phyloP scores from a whole-genome alignment of 2,329 filamentous ascomycete species.

The Capronia coronata region DNA sequence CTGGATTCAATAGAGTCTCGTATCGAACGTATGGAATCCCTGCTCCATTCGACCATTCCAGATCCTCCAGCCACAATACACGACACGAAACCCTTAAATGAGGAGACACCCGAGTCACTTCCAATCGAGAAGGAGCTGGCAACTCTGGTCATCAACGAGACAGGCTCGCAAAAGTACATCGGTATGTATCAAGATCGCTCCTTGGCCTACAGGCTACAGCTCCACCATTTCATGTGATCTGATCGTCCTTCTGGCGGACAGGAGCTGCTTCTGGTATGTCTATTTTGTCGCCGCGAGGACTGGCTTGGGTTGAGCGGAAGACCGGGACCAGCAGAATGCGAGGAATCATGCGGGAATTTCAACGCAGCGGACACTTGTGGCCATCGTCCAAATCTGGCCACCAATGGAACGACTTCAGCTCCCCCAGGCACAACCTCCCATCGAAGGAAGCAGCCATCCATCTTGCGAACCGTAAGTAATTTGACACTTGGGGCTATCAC shows the following conservation, averaged over 20 bases:
- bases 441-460: conserved; percentile 6
- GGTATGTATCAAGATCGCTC: conserved; percentile 7
- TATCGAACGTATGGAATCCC: conserved; percentile 16
- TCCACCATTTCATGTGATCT: too few species aligned
- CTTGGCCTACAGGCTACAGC: too few species aligned
- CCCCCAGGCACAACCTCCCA: conserved; percentile 2
- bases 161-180: conserved; percentile 13
- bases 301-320: conserved; percentile 13
- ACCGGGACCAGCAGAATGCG: conserved; percentile 5
- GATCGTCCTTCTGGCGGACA: neutral
- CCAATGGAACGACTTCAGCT: neutral
- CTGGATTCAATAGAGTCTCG: conserved; percentile 16
- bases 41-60: conserved; percentile 4
- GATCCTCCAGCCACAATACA: neutral
- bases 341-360: neutral
- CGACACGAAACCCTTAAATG: neutral
- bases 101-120: neutral
- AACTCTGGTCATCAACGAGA: conserved; percentile 8
- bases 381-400: conserved; percentile 1
- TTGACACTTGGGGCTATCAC: neutral
- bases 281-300: conserved; percentile 10
- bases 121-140: conserved; percentile 10
- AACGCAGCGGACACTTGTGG: conserved; percentile 1
- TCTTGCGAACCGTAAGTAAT: conserved; percentile 8
- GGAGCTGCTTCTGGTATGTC: conserved; percentile 10